Evolutionary conservation across 371 early-diverging fungal genomes (phyloP), one percentile per base, ranked within the genome.

Genomic region (Coemansia sp.): DNA sequence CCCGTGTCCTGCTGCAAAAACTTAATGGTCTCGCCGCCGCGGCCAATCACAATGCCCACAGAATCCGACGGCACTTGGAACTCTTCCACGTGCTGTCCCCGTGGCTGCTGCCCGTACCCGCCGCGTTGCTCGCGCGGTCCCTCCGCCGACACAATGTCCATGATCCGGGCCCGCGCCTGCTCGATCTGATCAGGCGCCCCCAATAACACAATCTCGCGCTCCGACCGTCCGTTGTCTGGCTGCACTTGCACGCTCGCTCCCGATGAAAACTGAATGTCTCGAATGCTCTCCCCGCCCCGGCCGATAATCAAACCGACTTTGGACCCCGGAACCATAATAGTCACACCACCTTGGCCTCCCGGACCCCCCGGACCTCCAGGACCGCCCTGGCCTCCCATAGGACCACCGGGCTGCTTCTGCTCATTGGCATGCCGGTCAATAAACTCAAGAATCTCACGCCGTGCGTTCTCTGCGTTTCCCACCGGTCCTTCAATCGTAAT

Each of bases 241-340:
- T 89, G 84, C n/a, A 96, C 91, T 48, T 88, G 87, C 71, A 95
- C 92, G 16, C 89, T 86, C 2, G 94, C 94, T 16, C 93, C 93
- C 67, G 88, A 87, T 26, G 86, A 85, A 50, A 86, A 86, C 78
- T 94, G 92, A 47, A 96, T 85, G 57, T 88, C 87, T 21, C 91
- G 87, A 78, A 96, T 94, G 3, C 92, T 96, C 81, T 94, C 95
- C 21, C 95, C 95, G 47, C 93, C 89, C 56, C 89, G 83, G 11
- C 96, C 96, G 79, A 96, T 96, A 18, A 96, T 89, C 37, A 93
- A 81, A 1, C 96, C 96, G 11, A 96, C 95, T 73, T 87, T 89
- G 52, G 80, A 67, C 21, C 84, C 82, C 23, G 93, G 92, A 33
- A 90, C 85, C 50, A 82, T 81, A 30, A 91, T 83, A 8, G 69